Evolutionary conservation across 768 basidiomycete species (phyloP).

Genomic region (Naganishia antarctica): DNA sequence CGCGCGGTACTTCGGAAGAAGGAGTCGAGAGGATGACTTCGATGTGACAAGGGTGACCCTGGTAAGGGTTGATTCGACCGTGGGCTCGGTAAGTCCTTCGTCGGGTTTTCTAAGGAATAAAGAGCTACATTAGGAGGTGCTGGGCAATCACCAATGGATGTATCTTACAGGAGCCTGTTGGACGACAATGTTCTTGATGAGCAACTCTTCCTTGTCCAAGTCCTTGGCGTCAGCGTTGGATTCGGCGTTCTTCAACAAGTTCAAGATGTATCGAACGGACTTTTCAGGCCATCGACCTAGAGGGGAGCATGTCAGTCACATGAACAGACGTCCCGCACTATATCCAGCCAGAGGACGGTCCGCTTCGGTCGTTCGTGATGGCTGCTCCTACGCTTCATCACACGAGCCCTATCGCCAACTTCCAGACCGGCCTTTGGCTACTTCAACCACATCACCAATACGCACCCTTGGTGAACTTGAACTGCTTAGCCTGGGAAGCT

Average conservation of each 20-base stretch:
- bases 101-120: constrained; percentile 72
- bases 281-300: constrained; percentile 99
- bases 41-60: constrained; percentile 94
- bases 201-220: constrained; percentile 82
- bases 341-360: neutral
- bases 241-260: constrained; percentile 96
- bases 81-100: constrained; percentile 88
- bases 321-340: neutral
- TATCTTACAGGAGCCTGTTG: constrained; percentile 91
- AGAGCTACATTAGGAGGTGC: neutral
- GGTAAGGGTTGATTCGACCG: constrained; percentile 78
- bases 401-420: too few relatives aligned
- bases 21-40: constrained; percentile 76
- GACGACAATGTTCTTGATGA: constrained; percentile 94
- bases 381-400: neutral
- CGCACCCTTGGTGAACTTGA: constrained; percentile 91
- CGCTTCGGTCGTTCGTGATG: too few relatives aligned
- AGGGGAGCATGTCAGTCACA: neutral
- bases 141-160: constrained; percentile 31
- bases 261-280: constrained; percentile 88
- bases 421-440: neutral
- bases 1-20: constrained; percentile 81
- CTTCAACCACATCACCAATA: constrained; percentile 31
- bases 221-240: constrained; percentile 95
- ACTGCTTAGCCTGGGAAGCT: constrained; percentile 90